These are phyloP conservation scores for Actinomucor elegans DNA, from an alignment of 371 early-diverging fungal species.

Conservation along the genomic window DNA sequence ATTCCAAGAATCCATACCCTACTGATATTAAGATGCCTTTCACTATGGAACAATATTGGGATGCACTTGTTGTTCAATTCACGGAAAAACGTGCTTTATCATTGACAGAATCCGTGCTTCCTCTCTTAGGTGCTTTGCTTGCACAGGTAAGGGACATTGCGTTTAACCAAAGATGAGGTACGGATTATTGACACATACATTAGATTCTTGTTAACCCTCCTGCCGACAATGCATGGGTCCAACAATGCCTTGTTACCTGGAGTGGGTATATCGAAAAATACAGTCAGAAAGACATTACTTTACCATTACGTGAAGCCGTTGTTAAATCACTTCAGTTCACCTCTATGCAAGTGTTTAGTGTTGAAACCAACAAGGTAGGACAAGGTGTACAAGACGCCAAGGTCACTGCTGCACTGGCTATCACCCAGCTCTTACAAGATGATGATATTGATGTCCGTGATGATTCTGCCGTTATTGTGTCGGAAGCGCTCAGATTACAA, in stretches of 20 bases:
- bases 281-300: conserved; percentile 50
- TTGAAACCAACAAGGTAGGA: not conserved
- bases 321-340: conserved; percentile 51
- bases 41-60: conserved; percentile 40
- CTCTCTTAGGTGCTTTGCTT: conserved; percentile 43
- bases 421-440: conserved; percentile 50
- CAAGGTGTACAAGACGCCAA: conserved; percentile 6
- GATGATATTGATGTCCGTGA: conserved; percentile 76
- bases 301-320: conserved; percentile 60
- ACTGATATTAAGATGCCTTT: conserved; percentile 21
- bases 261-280: conserved; percentile 43
- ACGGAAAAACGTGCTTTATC: conserved; percentile 29
- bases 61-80: conserved; percentile 31
- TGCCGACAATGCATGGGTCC: conserved; percentile 16
- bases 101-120: conserved; percentile 43
- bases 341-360: conserved; percentile 34
- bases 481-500: conserved; percentile 44
- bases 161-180: not conserved
- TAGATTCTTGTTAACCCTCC: not conserved
- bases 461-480: conserved; percentile 55
- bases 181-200: not conserved
- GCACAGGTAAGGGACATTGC: conserved; percentile 48
- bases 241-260: conserved; percentile 49
- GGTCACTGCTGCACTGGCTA: conserved; percentile 21
- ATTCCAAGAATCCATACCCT: conserved; percentile 39